Conservation (phyloP, 83 land plant species). For the Picea abies region DNA sequence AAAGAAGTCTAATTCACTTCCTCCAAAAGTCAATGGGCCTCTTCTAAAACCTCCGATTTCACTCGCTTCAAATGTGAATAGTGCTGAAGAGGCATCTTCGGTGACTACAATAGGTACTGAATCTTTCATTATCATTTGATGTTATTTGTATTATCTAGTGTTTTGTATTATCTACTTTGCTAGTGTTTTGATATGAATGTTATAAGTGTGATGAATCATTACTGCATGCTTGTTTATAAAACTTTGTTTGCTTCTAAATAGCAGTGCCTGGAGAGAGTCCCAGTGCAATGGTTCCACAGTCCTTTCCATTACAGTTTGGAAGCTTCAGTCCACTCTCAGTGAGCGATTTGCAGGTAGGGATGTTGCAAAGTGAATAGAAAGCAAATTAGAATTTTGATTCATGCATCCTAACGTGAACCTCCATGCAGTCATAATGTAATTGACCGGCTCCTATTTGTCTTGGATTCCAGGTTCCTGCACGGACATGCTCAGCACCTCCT, state of each 20-base stretch:
- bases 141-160: neutral
- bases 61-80: constrained; percentile 5
- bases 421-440: no score
- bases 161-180: neutral
- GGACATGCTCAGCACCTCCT: constrained; percentile 97
- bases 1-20: neutral
- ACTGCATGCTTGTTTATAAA: neutral
- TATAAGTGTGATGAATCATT: neutral
- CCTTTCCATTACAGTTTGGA: constrained; percentile 87
- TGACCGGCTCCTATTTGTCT: no score
- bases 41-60: constrained; percentile 4
- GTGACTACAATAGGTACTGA: neutral
- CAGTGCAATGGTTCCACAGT: constrained; percentile 7
- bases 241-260: neutral
- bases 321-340: constrained; percentile 71
- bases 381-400: no score
- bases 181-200: no score
- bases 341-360: constrained; percentile 18
- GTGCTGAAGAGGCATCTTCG: constrained; percentile 5
- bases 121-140: neutral
- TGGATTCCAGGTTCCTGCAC: constrained; percentile 65
- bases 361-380: no score
- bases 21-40: constrained; percentile 7
- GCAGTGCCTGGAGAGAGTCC: neutral
- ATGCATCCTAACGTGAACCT: no score